Evolutionary conservation across 2,329 filamentous ascomycete genomes (phyloP).

Genomic region (Clarireedia hainanense): DNA sequence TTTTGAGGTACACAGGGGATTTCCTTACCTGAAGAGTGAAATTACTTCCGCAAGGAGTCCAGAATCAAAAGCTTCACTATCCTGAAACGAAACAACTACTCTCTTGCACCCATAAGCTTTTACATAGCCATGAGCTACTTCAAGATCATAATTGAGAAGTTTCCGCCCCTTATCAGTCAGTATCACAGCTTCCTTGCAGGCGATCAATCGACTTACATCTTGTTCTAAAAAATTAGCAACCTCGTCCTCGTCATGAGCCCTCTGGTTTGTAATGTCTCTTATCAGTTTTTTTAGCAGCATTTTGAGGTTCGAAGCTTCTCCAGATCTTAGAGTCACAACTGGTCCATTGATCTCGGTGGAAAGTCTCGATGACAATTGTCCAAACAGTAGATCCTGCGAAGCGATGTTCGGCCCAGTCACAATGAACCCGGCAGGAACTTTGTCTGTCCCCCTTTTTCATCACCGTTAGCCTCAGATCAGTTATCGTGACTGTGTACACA

Average conservation of each 20-base stretch:
- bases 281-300: conserved; percentile 66
- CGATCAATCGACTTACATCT: conserved; percentile 35
- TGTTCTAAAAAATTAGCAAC: conserved; percentile 37
- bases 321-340: conserved; percentile 61
- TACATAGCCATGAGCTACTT: conserved; percentile 56
- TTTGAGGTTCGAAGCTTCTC: conserved; percentile 67
- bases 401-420: conserved; percentile 73
- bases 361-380: conserved; percentile 56
- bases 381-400: conserved; percentile 66
- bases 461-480: conserved; percentile 1
- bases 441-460: conserved; percentile 13
- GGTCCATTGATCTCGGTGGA: conserved; percentile 39
- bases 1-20: background rate
- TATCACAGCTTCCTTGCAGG: background rate
- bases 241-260: conserved; percentile 43
- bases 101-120: conserved; percentile 45
- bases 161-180: conserved; percentile 43
- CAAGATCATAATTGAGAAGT: conserved; percentile 71
- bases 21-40: conserved; percentile 54
- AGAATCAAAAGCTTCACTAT: conserved; percentile 75
- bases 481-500: background rate
- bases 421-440: conserved; percentile 58
- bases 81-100: conserved; percentile 67
- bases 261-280: conserved; percentile 50
- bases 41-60: conserved; percentile 64